Percentiles rank a stretch among this genome's conserved stretches.
Conservation (phyloP, 1,284 basidiomycete species). For the Malassezia dermatis region DNA sequence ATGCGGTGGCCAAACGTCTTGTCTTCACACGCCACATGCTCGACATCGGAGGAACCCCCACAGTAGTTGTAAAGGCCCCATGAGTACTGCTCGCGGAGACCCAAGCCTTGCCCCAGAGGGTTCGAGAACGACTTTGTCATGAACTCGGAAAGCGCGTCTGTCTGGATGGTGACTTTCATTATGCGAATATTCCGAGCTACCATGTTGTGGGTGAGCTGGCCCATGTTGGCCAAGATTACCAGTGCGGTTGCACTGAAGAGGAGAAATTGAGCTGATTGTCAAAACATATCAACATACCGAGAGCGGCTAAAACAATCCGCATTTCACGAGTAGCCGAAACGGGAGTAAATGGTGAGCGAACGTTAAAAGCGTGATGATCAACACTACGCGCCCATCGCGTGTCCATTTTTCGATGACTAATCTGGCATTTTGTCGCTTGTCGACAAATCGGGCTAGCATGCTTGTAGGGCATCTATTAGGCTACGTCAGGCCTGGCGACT, state of each 20-base stretch:
- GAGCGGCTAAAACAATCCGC: background rate
- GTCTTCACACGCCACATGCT: background rate
- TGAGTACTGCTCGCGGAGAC: conserved; percentile 8
- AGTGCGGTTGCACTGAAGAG: conserved; percentile 39
- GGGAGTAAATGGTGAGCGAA: background rate
- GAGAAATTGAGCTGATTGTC: conserved; percentile 30
- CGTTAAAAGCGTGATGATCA: background rate
- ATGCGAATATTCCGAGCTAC: conserved; percentile 38
- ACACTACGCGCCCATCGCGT: background rate
- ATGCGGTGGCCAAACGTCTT: background rate
- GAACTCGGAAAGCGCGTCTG: background rate
- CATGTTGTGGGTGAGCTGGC: conserved; percentile 41
- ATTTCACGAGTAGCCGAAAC: background rate
- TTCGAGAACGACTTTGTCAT: background rate
- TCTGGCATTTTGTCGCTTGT: background rate
- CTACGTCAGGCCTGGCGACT: background rate
- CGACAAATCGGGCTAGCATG: background rate
- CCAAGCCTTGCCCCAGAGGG: background rate
- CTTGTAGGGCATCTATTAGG: background rate
- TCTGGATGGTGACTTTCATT: background rate
- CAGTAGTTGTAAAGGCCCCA: conserved; percentile 20
- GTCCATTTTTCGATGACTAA: background rate
- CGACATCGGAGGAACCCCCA: conserved; percentile 2
- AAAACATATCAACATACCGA: background rate
- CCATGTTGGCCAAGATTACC: conserved; percentile 38